Percentiles rank a stretch among this genome's conserved stretches.
These are phyloP conservation scores for Leucogyrophana mollusca DNA, from an alignment of 768 basidiomycete genomes.

Conservation along the genomic window DNA sequence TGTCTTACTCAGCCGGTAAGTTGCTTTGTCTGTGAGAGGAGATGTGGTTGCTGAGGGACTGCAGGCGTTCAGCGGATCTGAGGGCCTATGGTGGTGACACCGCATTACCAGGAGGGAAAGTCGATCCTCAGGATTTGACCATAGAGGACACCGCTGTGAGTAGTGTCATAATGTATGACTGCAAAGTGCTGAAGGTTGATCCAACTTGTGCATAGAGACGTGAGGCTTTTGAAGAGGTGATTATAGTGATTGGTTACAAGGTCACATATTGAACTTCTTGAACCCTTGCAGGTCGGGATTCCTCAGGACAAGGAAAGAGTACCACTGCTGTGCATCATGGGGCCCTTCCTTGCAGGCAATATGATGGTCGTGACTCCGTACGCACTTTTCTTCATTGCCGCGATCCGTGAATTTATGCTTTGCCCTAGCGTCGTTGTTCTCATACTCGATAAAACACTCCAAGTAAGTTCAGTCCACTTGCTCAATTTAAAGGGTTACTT, in stretches of 20 bases:
- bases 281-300: conserved; percentile 67
- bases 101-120: conserved; percentile 82
- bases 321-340: conserved; percentile 73
- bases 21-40: conserved; percentile 9
- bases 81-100: conserved; percentile 86
- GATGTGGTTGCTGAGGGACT: neutral
- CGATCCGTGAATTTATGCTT: neutral
- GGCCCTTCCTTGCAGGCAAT: conserved; percentile 75
- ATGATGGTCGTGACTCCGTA: conserved; percentile 82
- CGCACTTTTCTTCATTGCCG: conserved; percentile 27
- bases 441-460: conserved; percentile 74
- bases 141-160: conserved; percentile 82
- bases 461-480: conserved; percentile 37
- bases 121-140: conserved; percentile 64
- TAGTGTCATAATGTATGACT: too few species aligned
- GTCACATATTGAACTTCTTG: conserved; percentile 1
- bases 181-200: conserved; percentile 2
- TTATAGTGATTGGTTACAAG: neutral
- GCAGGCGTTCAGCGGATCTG: conserved; percentile 71
- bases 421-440: conserved; percentile 74
- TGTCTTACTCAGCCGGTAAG: conserved; percentile 80
- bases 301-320: conserved; percentile 67
- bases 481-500: neutral
- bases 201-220: conserved; percentile 52
- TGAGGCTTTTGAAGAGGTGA: conserved; percentile 89